A percentile compares a stretch with the other conserved stretches of the same genome.
These are phyloP conservation scores for Penicillium sp. DNA, from an alignment of 2,329 filamentous ascomycete species.

Conservation along the genomic window DNA sequence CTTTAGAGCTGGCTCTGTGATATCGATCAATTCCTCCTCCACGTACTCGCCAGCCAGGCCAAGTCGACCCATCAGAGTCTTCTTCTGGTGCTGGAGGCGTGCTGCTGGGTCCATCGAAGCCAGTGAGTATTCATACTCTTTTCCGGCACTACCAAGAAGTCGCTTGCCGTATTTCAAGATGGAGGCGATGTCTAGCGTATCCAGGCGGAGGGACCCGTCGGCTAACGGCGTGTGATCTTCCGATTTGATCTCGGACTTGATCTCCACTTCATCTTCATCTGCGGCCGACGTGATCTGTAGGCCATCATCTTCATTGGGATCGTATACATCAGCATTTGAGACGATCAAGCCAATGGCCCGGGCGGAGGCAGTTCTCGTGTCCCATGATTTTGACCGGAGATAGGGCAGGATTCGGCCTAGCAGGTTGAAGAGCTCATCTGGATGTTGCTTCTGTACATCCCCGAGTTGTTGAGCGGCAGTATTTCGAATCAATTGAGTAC, in stretches of 20 bases:
- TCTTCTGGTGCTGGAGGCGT: slow-evolving; percentile 83
- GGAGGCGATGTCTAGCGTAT: slow-evolving; percentile 71
- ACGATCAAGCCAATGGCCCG: slow-evolving; percentile 94
- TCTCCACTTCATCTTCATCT: slow-evolving; percentile 47
- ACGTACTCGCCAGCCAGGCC: slow-evolving; percentile 81
- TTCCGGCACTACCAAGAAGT: slow-evolving; percentile 76
- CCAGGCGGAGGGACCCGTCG: slow-evolving; percentile 65
- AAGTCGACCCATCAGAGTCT: slow-evolving; percentile 75
- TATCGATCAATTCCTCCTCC: slow-evolving; percentile 75
- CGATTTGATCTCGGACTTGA: slow-evolving; percentile 38
- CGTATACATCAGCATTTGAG: slow-evolving; percentile 80
- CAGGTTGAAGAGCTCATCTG: slow-evolving; percentile 94
- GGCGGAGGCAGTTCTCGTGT: slow-evolving; percentile 87
- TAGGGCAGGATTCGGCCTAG: slow-evolving; percentile 94
- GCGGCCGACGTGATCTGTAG: slow-evolving; percentile 49
- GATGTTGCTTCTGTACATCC: slow-evolving; percentile 96
- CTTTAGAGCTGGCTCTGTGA: slow-evolving; percentile 56
- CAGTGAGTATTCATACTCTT: slow-evolving; percentile 78
- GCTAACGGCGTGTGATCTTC: slow-evolving; percentile 46
- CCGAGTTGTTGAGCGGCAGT: slow-evolving; percentile 95
- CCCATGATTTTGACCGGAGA: slow-evolving; percentile 92
- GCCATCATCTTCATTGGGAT: slow-evolving; percentile 77
- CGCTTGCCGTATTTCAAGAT: slow-evolving; percentile 82
- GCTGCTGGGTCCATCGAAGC: slow-evolving; percentile 77
- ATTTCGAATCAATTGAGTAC: slow-evolving; percentile 91